Evolutionary conservation across 169 alveolate genomes (phyloP), one percentile per base, ranked within the genome.

Genomic region (Miamiensis avidus): DNA sequence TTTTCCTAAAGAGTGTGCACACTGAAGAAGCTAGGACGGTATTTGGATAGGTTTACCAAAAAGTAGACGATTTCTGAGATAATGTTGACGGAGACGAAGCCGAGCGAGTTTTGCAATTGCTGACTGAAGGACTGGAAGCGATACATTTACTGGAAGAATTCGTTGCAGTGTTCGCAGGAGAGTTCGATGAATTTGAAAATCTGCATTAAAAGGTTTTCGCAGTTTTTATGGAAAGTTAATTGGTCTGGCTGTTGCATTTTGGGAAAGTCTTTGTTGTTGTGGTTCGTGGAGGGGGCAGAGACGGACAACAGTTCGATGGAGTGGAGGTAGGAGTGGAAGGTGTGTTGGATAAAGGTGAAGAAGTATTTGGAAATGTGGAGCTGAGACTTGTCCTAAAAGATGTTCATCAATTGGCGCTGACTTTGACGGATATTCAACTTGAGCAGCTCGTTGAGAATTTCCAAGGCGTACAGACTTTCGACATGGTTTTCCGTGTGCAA

Each of bases 101-200:
- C 4, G 4, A n/a, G 0, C 34, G 64, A 29, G 15, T 76, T 77
- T 77, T 32, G 31, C n/a, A 27, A 77, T n/a, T 33, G 0, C n/a
- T n/a, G n/a, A n/a, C n/a, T n/a, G n/a, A n/a, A 11, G 4, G 4
- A 49, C 69, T 72, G 31, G 33, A 77, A 77, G 82, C 34, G 33
- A 31, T 34, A n/a, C n/a, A n/a, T n/a, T n/a, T n/a, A 32, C 25
- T 77, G 25, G 64, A 77, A 77, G 1, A 33, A 64, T 34, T 77
- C 82, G 28, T 77, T 77, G 31, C 82, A 77, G 25, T 33, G 82
- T 77, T 77, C 82, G 33, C 82, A 77, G 0, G 82, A 77, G 11
- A 33, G 28, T 77, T 77, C 65, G 20, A 77, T 77, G n/a, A 77
- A 64, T 77, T 77, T 77, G 65, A 77, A 69, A 33, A 77, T n/a